Evolutionary conservation across 371 early-diverging fungal genomes (phyloP), one percentile per base, ranked within the genome.

Genomic region (Lichtheimia ramosa): DNA sequence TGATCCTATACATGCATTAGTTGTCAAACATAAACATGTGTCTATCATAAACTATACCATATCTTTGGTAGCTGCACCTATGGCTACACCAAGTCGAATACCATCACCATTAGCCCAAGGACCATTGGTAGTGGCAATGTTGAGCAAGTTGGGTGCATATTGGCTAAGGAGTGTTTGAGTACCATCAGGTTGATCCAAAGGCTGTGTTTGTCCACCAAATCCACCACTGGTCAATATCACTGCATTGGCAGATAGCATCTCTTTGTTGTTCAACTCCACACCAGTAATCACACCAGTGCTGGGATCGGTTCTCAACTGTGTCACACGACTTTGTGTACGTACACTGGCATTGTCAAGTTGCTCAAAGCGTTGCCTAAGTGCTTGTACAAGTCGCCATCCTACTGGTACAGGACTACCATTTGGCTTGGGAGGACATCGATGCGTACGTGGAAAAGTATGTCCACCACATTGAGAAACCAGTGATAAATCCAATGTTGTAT

Each of bases 41-140:
- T 18, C 3, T 5, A 43, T 20, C 1, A 4, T 24, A 20, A 28
- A 48, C 51, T 2, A 73, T 68, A 90, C 91, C 91, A 93, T 88
- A 74, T 92, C 92, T 48, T 86, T 75, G 21, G 88, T 72, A 57
- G 74, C 82, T 27, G 87, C 91, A 8, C 91, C 91, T 39, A 81
- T 64, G 1, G 73, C 75, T 14, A 74, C 48, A 3, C 84, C 85
- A 60, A 93, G 78, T 51, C 83, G 83, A 48, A 93, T 79, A 57
- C 92, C 94, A 63, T 92, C 92, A 56, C 94, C 94, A 43, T 85
- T 86, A 27, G 92, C 89, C 85, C 89, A 90, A 51, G 88, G 83
- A 20, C 93, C 94, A 69, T 93, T 93, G 18, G 93, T 93, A 12
- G 94, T 87, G 5, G 94, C 90, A 15, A 89, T 71, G 51, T 84